Evolutionary conservation across 73 alveolate genomes (phyloP).

Genomic region (Tetrahymena thermophila): DNA sequence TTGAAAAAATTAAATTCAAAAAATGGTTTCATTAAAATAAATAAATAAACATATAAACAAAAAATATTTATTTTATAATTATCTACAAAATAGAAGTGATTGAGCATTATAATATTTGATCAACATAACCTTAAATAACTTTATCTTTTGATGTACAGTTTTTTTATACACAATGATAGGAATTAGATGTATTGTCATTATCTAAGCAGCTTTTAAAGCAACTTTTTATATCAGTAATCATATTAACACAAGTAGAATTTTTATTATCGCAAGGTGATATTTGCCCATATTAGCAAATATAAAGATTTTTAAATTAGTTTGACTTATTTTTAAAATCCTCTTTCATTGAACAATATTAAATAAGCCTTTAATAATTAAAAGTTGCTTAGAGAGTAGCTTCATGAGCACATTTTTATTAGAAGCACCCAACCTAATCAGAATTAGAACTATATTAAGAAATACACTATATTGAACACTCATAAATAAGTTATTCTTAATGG

Average conservation of each 20-base stretch:
- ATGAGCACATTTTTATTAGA: background rate
- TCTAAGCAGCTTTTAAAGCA: background rate
- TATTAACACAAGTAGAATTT: background rate
- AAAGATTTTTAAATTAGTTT: no score
- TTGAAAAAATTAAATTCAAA: no score
- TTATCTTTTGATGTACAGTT: background rate
- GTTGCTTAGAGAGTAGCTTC: background rate
- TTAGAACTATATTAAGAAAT: no score
- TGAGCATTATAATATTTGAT: background rate
- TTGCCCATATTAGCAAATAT: background rate
- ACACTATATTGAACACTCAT: background rate
- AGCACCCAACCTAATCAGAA: background rate
- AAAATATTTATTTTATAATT: no score
- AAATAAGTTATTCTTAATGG: no score
- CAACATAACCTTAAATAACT: background rate
- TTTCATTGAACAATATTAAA: background rate
- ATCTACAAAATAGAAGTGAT: background rate
- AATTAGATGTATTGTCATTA: no score
- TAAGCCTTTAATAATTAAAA: no score
- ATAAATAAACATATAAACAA: no score
- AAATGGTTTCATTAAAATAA: background rate
- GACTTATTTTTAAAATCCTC: background rate
- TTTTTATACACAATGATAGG: background rate
- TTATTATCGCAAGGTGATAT: background rate
- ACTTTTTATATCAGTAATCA: background rate